Evolutionary conservation across 2,329 filamentous ascomycete genomes (phyloP).

Genomic region (Botrytis deweyae): DNA sequence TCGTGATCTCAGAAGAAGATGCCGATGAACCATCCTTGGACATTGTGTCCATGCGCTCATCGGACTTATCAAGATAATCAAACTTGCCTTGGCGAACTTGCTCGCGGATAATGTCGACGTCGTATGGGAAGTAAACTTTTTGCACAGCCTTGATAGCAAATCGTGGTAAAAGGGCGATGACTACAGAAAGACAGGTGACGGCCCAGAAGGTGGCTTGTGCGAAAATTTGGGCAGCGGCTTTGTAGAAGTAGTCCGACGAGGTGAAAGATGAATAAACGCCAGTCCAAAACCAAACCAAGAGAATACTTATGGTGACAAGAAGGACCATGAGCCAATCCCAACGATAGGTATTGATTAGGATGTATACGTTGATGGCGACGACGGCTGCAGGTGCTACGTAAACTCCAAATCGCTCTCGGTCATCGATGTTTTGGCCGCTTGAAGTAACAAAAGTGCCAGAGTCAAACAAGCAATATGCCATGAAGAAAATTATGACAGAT

Average conservation of each 20-base stretch:
- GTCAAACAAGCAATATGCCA: constrained; percentile 78
- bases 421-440: constrained; percentile 74
- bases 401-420: constrained; percentile 80
- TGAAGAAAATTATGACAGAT: constrained; percentile 89
- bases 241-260: constrained; percentile 68
- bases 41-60: constrained; percentile 36
- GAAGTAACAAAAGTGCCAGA: constrained; percentile 66
- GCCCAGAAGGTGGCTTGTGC: constrained; percentile 84
- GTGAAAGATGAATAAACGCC: constrained; percentile 66
- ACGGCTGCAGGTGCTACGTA: constrained; percentile 84
- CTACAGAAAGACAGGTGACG: constrained; percentile 71
- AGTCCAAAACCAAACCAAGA: constrained; percentile 95
- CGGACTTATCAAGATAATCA: constrained; percentile 57
- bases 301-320: constrained; percentile 75
- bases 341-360: constrained; percentile 92
- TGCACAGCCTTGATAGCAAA: constrained; percentile 85
- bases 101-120: constrained; percentile 94
- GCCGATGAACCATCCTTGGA: constrained; percentile 49
- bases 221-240: constrained; percentile 76
- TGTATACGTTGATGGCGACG: constrained; percentile 87
- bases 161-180: constrained; percentile 81
- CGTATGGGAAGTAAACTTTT: constrained; percentile 90
- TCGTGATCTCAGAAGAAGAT: constrained; percentile 57
- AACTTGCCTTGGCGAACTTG: constrained; percentile 84
- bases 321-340: constrained; percentile 97